Conservation (phyloP, 306 rosid species). For the Vigna reflexopilosa region DNA sequence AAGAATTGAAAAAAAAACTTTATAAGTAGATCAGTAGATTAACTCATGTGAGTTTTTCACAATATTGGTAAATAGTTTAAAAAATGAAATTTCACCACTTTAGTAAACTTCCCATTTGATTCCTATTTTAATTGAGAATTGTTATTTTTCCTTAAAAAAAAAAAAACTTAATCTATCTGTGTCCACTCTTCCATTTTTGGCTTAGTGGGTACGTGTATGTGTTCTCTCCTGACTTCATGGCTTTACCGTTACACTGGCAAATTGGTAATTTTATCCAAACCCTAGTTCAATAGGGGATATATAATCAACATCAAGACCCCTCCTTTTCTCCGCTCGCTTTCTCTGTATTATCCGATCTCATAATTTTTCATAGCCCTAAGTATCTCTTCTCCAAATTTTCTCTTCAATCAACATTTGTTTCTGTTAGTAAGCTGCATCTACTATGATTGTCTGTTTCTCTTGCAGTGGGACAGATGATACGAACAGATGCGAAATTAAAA, state of each 20-base stretch:
- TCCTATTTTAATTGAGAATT: no score
- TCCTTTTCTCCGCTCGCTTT: neutral
- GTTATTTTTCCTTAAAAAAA: no score
- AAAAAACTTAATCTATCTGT: neutral
- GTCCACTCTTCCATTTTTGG: neutral
- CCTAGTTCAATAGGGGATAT: slow-evolving; percentile 29
- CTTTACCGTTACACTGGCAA: neutral
- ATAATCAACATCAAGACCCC: neutral
- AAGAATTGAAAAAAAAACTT: no score
- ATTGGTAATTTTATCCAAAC: slow-evolving; percentile 32
- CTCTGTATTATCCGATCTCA: slow-evolving; percentile 3
- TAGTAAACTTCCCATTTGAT: no score
- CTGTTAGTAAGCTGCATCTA: slow-evolving; percentile 31
- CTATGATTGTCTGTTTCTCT: slow-evolving; percentile 54
- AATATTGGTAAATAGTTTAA: no score
- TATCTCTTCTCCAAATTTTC: neutral
- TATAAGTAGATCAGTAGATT: no score
- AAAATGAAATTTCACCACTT: no score
- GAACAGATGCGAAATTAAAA: slow-evolving; percentile 61
- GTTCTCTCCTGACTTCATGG: neutral
- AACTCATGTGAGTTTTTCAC: no score
- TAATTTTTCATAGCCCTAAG: neutral
- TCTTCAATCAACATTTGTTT: no score
- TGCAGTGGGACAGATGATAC: slow-evolving; percentile 47
- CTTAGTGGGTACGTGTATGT: neutral